Evolutionary conservation across 2,329 filamentous ascomycete species (phyloP).

Genomic region (Aspergillus hiratsukae): DNA sequence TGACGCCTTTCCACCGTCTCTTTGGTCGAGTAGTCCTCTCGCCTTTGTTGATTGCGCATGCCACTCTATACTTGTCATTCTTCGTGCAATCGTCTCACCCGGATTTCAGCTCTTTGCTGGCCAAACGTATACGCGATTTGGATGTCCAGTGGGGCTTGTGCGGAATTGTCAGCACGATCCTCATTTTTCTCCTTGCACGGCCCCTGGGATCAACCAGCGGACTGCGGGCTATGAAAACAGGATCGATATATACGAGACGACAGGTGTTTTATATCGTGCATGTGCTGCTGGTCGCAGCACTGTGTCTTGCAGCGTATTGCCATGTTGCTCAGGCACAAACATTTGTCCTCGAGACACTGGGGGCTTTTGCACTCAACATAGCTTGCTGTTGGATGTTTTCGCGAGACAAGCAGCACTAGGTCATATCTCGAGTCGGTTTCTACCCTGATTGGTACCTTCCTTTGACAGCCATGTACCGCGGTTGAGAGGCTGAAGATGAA

Average conservation of each 20-base stretch:
- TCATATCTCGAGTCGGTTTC: neutral
- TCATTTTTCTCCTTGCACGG: conserved; percentile 48
- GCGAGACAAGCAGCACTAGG: neutral
- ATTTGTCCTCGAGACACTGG: conserved; percentile 50
- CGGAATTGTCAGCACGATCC: conserved; percentile 43
- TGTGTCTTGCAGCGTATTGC: conserved; percentile 49
- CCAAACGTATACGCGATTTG: conserved; percentile 51
- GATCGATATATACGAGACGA: conserved; percentile 31
- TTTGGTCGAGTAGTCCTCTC: conserved; percentile 52
- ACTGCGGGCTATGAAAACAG: conserved; percentile 7
- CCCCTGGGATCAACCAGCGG: conserved; percentile 29
- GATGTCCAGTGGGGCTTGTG: conserved; percentile 56
- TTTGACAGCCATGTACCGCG: neutral
- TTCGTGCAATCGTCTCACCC: conserved; percentile 47
- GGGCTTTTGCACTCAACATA: conserved; percentile 44
- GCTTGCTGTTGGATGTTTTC: conserved; percentile 22
- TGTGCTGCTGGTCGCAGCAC: conserved; percentile 46
- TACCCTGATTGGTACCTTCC: neutral
- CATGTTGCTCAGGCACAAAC: conserved; percentile 53
- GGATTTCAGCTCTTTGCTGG: conserved; percentile 39
- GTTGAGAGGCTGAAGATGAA: neutral
- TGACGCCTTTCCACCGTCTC: conserved; percentile 56
- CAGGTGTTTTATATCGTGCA: conserved; percentile 53
- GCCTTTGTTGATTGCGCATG: conserved; percentile 50
- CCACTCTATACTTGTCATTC: conserved; percentile 53